Conservation (phyloP, 495 filamentous ascomycete species). For the Penicillium manginii region DNA sequence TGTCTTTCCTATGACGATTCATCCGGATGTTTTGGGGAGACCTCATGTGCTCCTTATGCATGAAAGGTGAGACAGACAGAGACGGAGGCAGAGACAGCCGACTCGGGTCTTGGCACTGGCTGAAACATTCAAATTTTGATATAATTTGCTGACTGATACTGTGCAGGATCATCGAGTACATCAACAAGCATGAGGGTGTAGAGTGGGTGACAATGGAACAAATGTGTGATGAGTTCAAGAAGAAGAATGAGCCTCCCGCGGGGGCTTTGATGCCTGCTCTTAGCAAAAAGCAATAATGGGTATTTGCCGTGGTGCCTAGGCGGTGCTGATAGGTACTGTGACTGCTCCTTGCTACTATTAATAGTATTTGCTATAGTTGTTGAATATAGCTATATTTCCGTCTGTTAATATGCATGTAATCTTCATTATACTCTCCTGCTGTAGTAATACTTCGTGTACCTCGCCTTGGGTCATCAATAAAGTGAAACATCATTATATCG, state of each 20-base stretch:
- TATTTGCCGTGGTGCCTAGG: too few relatives aligned
- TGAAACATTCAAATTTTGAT: too few relatives aligned
- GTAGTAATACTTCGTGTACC: too few relatives aligned
- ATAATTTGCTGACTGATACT: not conserved
- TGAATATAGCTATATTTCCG: too few relatives aligned
- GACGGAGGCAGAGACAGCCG: not conserved
- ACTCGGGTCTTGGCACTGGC: too few relatives aligned
- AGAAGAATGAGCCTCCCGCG: slow-evolving; percentile 64
- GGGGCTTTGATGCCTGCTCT: slow-evolving; percentile 70
- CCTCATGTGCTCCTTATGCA: slow-evolving; percentile 72
- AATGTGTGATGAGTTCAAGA: slow-evolving; percentile 71
- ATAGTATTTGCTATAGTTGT: too few relatives aligned
- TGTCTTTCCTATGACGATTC: slow-evolving; percentile 71
- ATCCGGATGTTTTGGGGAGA: slow-evolving; percentile 69
- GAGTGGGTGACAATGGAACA: slow-evolving; percentile 76
- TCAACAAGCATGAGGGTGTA: slow-evolving; percentile 73
- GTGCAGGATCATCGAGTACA: slow-evolving; percentile 66
- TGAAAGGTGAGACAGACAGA: slow-evolving; percentile 41
- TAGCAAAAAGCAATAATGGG: not conserved
- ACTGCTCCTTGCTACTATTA: too few relatives aligned
- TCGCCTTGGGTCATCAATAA: too few relatives aligned
- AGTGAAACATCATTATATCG: too few relatives aligned
- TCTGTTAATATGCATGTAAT: too few relatives aligned
- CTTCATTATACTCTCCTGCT: too few relatives aligned
- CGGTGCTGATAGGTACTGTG: too few relatives aligned